Base-by-base conservation (phyloP, 495 filamentous ascomycete genomes). In the Aspergillus avenaceus region DNA sequence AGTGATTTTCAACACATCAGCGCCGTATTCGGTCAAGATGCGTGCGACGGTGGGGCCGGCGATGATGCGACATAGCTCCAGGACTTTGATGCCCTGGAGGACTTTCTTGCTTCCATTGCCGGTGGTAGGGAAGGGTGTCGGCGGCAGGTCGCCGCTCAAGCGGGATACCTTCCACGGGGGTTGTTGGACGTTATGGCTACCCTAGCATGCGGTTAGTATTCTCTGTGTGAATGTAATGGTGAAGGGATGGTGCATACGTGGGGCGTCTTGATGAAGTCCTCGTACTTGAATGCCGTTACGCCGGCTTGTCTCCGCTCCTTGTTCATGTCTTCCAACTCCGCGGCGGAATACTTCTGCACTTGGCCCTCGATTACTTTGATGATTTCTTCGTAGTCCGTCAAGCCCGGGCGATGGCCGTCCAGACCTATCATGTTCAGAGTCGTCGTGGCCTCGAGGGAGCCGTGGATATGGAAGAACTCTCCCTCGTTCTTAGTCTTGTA, bases 391-490 rank as follows among this genome's bases (percentile, higher is more conserved):
- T 89, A 87, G 52, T 83, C 80, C 2, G 78, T 85, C 59, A 88
- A 54, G 45, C 81, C 77, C 9, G 85, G 81, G 8, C 77, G 71
- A 32, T 82, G 72, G 0, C 83, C 71, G 14, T 84, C 79, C 23
- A 91, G 70, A 1, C 84, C 85, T 45, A 90, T 81, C 85, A 88
- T 90, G 41, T 80, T 70, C 45, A 90, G 68, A 3, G 84, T 85
- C 6, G 74, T 80, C 9, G 74, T 79, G 14, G 87, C 86, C 50
- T 88, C 84, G 9, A 91, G 63, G 1, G 86, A 90, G 24, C 87
- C 86, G 63, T 90, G 87, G 47, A 90, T 86, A 60, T 91, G 87
- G 60, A 84, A 90, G 60, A 77, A 91, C 56, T 84, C 75, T 37
- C 74, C 79, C 22, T 66, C 71, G 41, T 74, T 77, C 60, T 81